Conservation (phyloP, 2,329 filamentous ascomycete species). For the Hymenoscyphus fraxineus region DNA sequence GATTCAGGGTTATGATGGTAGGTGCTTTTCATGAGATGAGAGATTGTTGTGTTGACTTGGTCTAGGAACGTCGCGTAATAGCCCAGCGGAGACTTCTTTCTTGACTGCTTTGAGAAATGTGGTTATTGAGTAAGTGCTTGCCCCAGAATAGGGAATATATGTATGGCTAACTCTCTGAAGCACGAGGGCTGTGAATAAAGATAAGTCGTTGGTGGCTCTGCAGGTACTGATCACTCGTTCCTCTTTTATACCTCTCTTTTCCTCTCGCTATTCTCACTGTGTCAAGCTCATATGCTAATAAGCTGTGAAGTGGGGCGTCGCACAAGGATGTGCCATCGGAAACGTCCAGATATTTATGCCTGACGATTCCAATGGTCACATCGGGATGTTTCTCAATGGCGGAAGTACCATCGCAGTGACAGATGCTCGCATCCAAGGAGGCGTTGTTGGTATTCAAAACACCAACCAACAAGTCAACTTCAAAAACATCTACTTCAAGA, state of each 20-base stretch:
- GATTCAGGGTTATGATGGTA: constrained; percentile 28
- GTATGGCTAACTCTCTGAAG: neutral
- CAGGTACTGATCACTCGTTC: neutral
- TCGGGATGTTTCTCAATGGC: constrained; percentile 19
- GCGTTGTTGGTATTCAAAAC: constrained; percentile 54
- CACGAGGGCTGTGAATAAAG: neutral
- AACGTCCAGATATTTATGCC: constrained; percentile 37
- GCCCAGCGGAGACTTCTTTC: neutral
- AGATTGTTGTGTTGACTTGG: neutral
- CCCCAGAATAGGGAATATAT: neutral
- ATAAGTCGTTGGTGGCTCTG: neutral
- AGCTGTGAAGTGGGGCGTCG: constrained; percentile 36
- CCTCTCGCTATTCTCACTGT: neutral
- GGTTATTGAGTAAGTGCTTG: neutral
- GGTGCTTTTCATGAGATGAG: neutral
- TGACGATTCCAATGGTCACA: constrained; percentile 27
- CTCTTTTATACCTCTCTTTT: neutral
- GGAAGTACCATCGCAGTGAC: constrained; percentile 9
- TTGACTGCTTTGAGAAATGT: neutral
- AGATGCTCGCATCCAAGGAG: constrained; percentile 29
- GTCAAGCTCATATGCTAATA: neutral
- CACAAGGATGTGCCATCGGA: constrained; percentile 34
- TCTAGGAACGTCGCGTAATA: neutral
- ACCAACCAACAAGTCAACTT: constrained; percentile 57
- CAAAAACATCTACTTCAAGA: constrained; percentile 42